phyloP scores from a whole-genome alignment of 2,329 filamentous ascomycete genomes.

The Colletotrichum navitas region DNA sequence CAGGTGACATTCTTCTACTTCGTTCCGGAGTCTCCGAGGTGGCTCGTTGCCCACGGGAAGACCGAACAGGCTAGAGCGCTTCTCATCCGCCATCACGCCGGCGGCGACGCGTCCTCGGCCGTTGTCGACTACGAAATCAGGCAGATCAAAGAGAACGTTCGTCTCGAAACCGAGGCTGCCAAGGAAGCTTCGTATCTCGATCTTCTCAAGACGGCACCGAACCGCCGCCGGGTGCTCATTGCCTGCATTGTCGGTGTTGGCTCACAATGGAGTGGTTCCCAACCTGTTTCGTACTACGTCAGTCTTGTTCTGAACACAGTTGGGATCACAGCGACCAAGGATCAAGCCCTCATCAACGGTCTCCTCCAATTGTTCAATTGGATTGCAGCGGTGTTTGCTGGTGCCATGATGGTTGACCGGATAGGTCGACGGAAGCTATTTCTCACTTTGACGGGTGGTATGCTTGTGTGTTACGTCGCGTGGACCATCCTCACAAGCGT shows the following conservation, averaged over 20 bases:
- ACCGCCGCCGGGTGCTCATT: slow-evolving; percentile 47
- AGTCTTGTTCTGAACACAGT: slow-evolving; percentile 48
- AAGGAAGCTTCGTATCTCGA: slow-evolving; percentile 46
- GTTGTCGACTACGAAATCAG: slow-evolving; percentile 55
- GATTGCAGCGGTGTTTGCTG: slow-evolving; percentile 42
- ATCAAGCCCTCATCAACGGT: slow-evolving; percentile 58
- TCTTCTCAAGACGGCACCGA: no score
- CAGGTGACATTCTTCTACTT: slow-evolving; percentile 30
- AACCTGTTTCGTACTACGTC: slow-evolving; percentile 56
- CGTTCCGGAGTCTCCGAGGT: slow-evolving; percentile 72
- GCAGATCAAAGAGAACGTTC: slow-evolving; percentile 56
- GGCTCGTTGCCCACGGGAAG: slow-evolving; percentile 69
- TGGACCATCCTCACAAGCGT: slow-evolving; percentile 44
- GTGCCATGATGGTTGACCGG: slow-evolving; percentile 60
- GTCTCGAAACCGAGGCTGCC: slow-evolving; percentile 64
- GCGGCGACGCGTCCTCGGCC: slow-evolving; percentile 58
- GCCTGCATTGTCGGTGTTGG: slow-evolving; percentile 46
- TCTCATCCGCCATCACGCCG: slow-evolving; percentile 65
- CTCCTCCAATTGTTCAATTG: slow-evolving; percentile 38
- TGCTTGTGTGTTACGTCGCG: slow-evolving; percentile 46
- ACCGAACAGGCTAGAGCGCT: slow-evolving; percentile 64
- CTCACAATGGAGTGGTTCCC: slow-evolving; percentile 48
- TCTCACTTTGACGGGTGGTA: slow-evolving; percentile 52
- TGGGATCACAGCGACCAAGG: slow-evolving; percentile 50
- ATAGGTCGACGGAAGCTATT: slow-evolving; percentile 56